Evolutionary conservation across 1,284 basidiomycete species (phyloP), one percentile per base, ranked within the genome.

Genomic region (Pascua sp.): DNA sequence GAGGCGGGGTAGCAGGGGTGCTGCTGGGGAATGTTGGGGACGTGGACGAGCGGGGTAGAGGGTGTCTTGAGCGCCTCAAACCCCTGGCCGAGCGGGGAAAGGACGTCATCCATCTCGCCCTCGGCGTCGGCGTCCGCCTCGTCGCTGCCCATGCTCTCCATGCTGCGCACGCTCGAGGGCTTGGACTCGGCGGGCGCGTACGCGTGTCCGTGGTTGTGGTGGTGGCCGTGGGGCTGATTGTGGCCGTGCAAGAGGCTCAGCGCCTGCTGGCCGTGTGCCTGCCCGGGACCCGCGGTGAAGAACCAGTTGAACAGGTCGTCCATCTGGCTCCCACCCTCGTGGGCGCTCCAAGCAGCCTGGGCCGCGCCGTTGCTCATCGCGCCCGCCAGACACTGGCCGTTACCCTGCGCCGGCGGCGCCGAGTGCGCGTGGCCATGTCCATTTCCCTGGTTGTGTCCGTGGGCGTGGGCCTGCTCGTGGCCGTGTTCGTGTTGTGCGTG

Each of bases 261-360:
- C 11, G 32, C 42, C 11, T 32, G 16, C 15, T 24, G 40, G n/a
- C 36, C 42, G 38, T 41, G 18, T 2, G 40, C 36, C 16, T 51
- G 3, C 36, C 10, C 42, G 36, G 56, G 38, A 40, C 37, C 8
- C 42, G 40, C 46, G 47, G 45, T 54, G 52, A 63, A 63, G 32
- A 63, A 54, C 62, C 62, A 63, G 36, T 45, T 51, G 44, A 60
- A 60, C 16, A 58, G 49, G 43, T 63, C 59, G 42, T 63, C 62
- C 42, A 53, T 55, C 15, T 47, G 50, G 49, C 55, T 53, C 37
- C 38, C 37, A 8, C 37, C 18, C 52, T 54, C 57, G 17, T 36
- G n/a, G n/a, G 40, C 37, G 7, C 16, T 47, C 18, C 44, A 42
- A 43, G 24, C 44, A 50, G n/a, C 24, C 17, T 44, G 48, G 44